Evolutionary conservation across 805 yeast genomes (phyloP).

Genomic region (Saccharomycopsis fodiens): DNA sequence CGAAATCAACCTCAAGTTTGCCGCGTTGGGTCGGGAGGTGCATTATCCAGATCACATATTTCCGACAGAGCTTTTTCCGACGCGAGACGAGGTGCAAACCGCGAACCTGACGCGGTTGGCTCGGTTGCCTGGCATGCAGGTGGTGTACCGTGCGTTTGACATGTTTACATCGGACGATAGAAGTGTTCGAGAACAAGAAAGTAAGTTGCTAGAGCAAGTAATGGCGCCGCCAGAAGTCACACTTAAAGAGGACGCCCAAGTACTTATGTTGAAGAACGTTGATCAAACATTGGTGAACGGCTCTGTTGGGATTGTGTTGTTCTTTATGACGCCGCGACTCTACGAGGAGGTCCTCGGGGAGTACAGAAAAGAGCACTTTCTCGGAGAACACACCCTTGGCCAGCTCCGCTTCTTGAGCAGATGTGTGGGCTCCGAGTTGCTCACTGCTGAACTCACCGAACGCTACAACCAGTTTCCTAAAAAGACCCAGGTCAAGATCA

Average conservation of each 20-base stretch:
- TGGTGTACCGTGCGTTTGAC: constrained; percentile 41
- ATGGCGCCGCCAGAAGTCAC: constrained; percentile 63
- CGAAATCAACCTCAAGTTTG: constrained; percentile 41
- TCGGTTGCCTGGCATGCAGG: constrained; percentile 39
- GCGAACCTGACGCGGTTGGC: constrained; percentile 55
- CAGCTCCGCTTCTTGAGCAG: constrained; percentile 29
- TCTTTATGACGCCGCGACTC: constrained; percentile 28
- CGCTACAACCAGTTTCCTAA: neutral
- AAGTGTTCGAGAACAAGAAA: constrained; percentile 21
- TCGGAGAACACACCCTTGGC: constrained; percentile 20
- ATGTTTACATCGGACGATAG: constrained; percentile 25
- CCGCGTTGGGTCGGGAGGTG: constrained; percentile 48
- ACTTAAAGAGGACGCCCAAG: constrained; percentile 84
- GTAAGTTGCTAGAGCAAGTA: constrained; percentile 41
- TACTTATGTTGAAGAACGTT: constrained; percentile 82
- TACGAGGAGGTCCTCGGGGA: constrained; percentile 22
- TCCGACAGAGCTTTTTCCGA: constrained; percentile 87
- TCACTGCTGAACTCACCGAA: neutral
- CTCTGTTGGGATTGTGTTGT: constrained; percentile 66
- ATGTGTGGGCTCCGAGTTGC: constrained; percentile 25
- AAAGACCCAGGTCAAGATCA: neutral
- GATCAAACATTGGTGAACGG: constrained; percentile 84
- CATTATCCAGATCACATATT: constrained; percentile 63
- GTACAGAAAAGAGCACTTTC: constrained; percentile 20
- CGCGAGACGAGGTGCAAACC: constrained; percentile 73